Evolutionary conservation across 2,329 filamentous ascomycete species (phyloP), one percentile per base, ranked within the genome.

Genomic region (Botrytis deweyae): DNA sequence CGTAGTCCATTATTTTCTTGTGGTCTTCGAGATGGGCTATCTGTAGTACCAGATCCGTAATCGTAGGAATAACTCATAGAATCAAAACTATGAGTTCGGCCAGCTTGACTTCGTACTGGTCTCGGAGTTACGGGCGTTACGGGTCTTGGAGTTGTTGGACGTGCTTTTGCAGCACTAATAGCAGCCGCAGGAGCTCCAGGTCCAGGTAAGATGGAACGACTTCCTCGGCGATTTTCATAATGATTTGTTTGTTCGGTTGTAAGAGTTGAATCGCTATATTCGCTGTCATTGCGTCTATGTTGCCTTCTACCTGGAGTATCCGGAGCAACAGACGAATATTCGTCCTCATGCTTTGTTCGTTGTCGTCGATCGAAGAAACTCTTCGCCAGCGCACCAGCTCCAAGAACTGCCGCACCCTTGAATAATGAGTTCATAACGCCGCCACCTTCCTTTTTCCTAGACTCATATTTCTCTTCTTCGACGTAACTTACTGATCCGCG

Each of bases 361-460:
- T 87, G 83, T 72, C 86, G 86, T 73, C 87, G 85, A 75, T 88
- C 88, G 79, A 88, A 87, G 68, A 89, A 84, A 63, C 85, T 88
- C 75, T 89, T 90, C 4, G 88, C 85, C 25, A 93, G 82, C 44
- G 88, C 88, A 29, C 88, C 89, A 12, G 87, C 90, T 29, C 91
- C 92, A 2, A 91, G 81, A 8, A 87, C 84, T 0, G 89, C 91
- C 22, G 89, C 90, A 36, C 88, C 84, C 64, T 88, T 87, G 22
- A 91, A 81, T 3, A 93, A 74, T 70, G 87, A 88, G 78, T 88
- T 88, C 81, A 89, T 87, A 77, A 92, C 86, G 14, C 90, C 89
- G 29, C 87, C 87, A 6, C 85, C 84, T 55, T 84, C 81, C 73
- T 80, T 81, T 78, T 81, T 79, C 77, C 72, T 79, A 76, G 73